Base-by-base conservation (phyloP, 176 grass and related monocot genomes). In the Juncus inflexus region DNA sequence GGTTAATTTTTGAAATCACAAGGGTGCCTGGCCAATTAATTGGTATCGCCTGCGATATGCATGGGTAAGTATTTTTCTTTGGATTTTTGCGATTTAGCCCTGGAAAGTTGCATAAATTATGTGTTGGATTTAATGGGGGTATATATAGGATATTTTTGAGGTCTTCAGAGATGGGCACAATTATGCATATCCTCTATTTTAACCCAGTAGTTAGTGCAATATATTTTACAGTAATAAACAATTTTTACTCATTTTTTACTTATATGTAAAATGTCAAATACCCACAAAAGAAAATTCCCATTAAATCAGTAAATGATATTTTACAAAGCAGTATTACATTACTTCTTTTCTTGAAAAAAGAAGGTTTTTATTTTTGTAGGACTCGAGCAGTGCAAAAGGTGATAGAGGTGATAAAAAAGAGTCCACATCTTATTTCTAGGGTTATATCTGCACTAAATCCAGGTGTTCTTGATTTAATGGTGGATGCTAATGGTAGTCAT, bases 331-430 rank as follows among this genome's bases (percentile, higher is more conserved):
- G 19, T 28, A 28, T 28, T 28, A 28, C 19, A 28, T 28, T 28
- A 28, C 19, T 28, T 28, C 19, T 28, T 28, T 47, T 47, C 43
- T 47, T 47, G 9, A 47, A 47, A 47, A 47, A 9, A 47, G 1
- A 47, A 47, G 4, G 4, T 1, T 47, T 5, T 47, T 5, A 6
- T 47, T 47, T 40, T 38, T 91, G 73, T 73, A 91, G 92, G 62
- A 84, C 87, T 36, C 87, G 83, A 58, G 77, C 73, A 8, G 88
- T 97, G 42, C 92, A 91, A 74, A 97, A 89, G 80, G 61, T 97
- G 64, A 84, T 97, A 61, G 92, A 89, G 52, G 83, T 75, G 49
- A 60, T 89, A 57, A 81, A 62, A 72, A 72, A 38, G 38, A 71
- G 12, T 15, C 61, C 55, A 0, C 66, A 81, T 51, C 75, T 90